Conservation (phyloP, 768 basidiomycete genomes). For the Paxillus ammoniavirescens region DNA sequence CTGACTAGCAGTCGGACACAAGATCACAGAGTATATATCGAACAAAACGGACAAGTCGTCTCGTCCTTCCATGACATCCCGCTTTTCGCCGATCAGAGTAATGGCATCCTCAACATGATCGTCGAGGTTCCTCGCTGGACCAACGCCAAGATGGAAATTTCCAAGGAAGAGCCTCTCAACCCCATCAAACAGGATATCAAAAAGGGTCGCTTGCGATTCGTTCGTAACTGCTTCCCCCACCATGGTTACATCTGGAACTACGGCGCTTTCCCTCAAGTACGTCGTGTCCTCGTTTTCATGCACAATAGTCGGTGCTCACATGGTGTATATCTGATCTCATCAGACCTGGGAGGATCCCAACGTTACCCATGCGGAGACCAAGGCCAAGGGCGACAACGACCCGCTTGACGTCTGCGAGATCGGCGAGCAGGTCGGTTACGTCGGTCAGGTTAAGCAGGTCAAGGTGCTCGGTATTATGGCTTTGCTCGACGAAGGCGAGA, state of each 20-base stretch:
- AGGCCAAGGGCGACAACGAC: conserved; percentile 98
- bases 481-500: conserved; percentile 97
- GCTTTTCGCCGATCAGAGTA: conserved; percentile 93
- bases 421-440: conserved; percentile 96
- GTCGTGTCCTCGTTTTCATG: conserved; percentile 13
- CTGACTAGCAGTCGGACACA: conserved; percentile 28
- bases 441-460: conserved; percentile 98
- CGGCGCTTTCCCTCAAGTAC: conserved; percentile 95
- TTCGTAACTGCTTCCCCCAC: conserved; percentile 99
- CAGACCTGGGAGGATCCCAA: conserved; percentile 99
- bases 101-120: conserved; percentile 97
- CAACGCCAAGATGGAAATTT: conserved; percentile 99
- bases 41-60: conserved; percentile 81
- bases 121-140: conserved; percentile 99
- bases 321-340: background rate
- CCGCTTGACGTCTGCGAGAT: conserved; percentile 99
- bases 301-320: background rate
- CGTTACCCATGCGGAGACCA: conserved; percentile 88
- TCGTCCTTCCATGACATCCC: conserved; percentile 96
- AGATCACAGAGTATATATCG: conserved; percentile 96
- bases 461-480: conserved; percentile 99
- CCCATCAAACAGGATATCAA: conserved; percentile 99
- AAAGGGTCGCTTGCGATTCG: conserved; percentile 92
- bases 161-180: conserved; percentile 97
- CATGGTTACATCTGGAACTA: conserved; percentile 99